Conservation (phyloP, 2,329 filamentous ascomycete species). For the Juglanconis oblonga region DNA sequence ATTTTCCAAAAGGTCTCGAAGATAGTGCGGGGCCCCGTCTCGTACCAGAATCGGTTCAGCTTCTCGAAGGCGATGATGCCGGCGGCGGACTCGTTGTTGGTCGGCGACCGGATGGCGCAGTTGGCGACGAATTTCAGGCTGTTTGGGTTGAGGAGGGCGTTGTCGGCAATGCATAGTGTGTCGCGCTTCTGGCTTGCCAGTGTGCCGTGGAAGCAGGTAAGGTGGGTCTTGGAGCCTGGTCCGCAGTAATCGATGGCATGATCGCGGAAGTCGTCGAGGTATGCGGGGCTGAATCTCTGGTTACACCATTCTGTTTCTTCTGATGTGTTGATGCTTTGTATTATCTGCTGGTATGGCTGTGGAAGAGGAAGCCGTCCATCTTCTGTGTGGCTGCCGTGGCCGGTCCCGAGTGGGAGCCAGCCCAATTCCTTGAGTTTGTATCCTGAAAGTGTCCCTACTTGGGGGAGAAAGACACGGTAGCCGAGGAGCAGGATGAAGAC, state of each 20-base stretch:
- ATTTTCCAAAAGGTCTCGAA: not conserved
- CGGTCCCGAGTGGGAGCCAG: too few relatives aligned
- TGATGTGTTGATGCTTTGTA: not conserved
- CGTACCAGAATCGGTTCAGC: not conserved
- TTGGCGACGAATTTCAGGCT: not conserved
- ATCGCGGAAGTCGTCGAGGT: conserved; percentile 34
- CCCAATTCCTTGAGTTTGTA: too few relatives aligned
- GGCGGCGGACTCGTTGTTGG: not conserved
- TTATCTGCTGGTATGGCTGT: too few relatives aligned
- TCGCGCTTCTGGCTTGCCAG: not conserved
- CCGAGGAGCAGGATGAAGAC: too few relatives aligned
- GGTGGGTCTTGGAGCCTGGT: not conserved
- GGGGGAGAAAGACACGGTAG: too few relatives aligned
- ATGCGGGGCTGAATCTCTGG: not conserved
- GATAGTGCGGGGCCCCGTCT: not conserved
- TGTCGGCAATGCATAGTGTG: not conserved
- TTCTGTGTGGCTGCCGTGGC: too few relatives aligned
- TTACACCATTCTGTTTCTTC: not conserved
- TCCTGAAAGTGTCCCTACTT: too few relatives aligned
- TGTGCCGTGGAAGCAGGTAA: conserved; percentile 6
- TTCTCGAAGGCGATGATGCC: not conserved
- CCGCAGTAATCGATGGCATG: conserved; percentile 1
- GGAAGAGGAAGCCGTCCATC: too few relatives aligned
- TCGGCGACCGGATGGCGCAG: not conserved
- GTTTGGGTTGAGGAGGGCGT: not conserved